A percentile compares a stretch with the other conserved stretches of the same genome.
Conservation (phyloP, 495 filamentous ascomycete species). For the Aspergillus coremiiformis region DNA sequence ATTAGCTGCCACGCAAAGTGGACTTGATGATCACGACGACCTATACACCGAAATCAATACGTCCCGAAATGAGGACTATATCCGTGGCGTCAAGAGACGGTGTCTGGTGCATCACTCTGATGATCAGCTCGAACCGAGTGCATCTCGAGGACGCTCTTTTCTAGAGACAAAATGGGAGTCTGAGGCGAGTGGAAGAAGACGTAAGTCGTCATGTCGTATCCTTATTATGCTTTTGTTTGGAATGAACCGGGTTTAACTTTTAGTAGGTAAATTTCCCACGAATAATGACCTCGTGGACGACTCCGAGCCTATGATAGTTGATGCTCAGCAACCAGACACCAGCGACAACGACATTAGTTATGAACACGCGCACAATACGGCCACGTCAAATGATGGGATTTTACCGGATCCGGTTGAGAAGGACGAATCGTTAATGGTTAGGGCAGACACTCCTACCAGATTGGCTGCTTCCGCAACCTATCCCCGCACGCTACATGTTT, state of each 20-base stretch:
- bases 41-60: conserved; percentile 30
- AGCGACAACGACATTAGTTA: conserved; percentile 6
- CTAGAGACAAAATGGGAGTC: conserved; percentile 37
- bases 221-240: background rate
- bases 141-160: conserved; percentile 27
- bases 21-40: conserved; percentile 13
- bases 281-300: conserved; percentile 16
- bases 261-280: conserved; percentile 35
- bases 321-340: conserved; percentile 1
- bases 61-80: conserved; percentile 20
- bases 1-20: conserved; percentile 15
- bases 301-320: conserved; percentile 10
- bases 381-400: conserved; percentile 16
- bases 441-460: conserved; percentile 6
- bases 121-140: conserved; percentile 2
- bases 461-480: conserved; percentile 13
- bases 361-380: conserved; percentile 9
- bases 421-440: conserved; percentile 13
- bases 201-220: conserved; percentile 23
- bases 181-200: conserved; percentile 28
- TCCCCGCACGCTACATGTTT: conserved; percentile 19
- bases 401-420: conserved; percentile 6
- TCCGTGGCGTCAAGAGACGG: conserved; percentile 42
- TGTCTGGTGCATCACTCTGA: conserved; percentile 21
- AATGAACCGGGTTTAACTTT: background rate